phyloP scores from a whole-genome alignment of 805 yeast genomes.

The Candida germanica region DNA sequence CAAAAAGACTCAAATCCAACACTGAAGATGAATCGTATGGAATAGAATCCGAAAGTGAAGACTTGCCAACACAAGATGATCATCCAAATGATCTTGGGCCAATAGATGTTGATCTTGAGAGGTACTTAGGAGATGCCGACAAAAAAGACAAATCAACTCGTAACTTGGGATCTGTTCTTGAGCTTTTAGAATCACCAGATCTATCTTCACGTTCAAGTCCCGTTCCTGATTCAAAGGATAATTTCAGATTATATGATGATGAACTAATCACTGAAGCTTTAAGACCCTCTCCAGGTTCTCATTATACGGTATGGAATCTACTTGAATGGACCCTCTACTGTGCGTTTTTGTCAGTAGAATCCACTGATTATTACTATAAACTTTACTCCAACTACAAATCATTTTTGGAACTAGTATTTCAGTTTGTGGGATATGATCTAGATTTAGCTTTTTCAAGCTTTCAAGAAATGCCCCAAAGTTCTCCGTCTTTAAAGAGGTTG shows the following conservation, averaged over 20 bases:
- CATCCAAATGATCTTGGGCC: no score
- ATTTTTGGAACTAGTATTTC: conserved; percentile 19
- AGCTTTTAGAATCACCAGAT: no score
- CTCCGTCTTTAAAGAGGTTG: background rate
- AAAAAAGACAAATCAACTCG: no score
- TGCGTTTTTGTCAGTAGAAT: conserved; percentile 13
- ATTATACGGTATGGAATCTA: conserved; percentile 24
- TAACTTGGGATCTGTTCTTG: no score
- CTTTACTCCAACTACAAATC: conserved; percentile 20
- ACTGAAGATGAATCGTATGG: conserved; percentile 1
- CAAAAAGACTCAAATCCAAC: background rate
- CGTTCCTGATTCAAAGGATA: background rate
- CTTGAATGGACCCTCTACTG: conserved; percentile 37
- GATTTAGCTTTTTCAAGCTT: no score
- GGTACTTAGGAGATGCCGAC: no score
- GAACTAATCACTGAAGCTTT: conserved; percentile 21
- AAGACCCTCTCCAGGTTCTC: conserved; percentile 14
- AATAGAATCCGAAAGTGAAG: no score
- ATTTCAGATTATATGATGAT: conserved; percentile 30
- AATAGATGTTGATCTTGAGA: background rate
- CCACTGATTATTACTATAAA: background rate
- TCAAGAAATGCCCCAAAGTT: no score
- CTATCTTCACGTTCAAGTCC: no score
- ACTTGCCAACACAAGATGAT: no score
- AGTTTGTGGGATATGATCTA: conserved; percentile 17